phyloP scores from a whole-genome alignment of 768 basidiomycete genomes.

The Cubamyces lactineus region DNA sequence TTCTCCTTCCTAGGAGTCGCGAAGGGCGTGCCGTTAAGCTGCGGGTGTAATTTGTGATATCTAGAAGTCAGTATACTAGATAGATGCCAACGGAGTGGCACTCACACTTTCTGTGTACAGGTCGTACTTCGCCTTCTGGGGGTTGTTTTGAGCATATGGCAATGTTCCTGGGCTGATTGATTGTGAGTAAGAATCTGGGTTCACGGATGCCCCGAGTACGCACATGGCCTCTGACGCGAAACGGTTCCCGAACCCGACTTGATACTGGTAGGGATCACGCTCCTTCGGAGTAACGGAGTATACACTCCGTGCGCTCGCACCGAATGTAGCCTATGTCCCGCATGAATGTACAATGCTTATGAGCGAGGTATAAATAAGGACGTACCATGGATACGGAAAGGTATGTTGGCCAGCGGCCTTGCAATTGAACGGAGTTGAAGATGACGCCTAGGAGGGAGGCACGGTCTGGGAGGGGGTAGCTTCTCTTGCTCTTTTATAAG shows the following conservation, averaged over 20 bases:
- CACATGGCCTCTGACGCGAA: conserved; percentile 61
- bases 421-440: too few species aligned
- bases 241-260: conserved; percentile 60
- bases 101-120: conserved; percentile 62
- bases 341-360: not conserved
- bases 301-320: conserved; percentile 45
- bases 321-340: conserved; percentile 7
- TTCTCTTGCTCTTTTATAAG: not conserved
- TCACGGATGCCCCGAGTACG: conserved; percentile 24
- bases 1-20: conserved; percentile 60
- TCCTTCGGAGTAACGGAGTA: conserved; percentile 43
- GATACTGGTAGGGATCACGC: conserved; percentile 59
- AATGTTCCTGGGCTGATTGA: conserved; percentile 53
- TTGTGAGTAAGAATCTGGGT: not conserved
- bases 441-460: too few species aligned
- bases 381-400: not conserved
- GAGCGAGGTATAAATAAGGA: too few species aligned
- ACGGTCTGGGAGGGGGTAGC: too few species aligned
- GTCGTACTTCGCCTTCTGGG: conserved; percentile 65
- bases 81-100: not conserved
- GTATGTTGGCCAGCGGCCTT: not conserved
- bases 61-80: not conserved
- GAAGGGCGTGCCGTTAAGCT: conserved; percentile 67
- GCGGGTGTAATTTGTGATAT: not conserved
- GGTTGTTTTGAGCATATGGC: conserved; percentile 61